Percentiles rank a stretch among this genome's conserved stretches.
Conservation (phyloP, 225 moss, liverwort and hornwort genomes). For the Polytrichum commune region DNA sequence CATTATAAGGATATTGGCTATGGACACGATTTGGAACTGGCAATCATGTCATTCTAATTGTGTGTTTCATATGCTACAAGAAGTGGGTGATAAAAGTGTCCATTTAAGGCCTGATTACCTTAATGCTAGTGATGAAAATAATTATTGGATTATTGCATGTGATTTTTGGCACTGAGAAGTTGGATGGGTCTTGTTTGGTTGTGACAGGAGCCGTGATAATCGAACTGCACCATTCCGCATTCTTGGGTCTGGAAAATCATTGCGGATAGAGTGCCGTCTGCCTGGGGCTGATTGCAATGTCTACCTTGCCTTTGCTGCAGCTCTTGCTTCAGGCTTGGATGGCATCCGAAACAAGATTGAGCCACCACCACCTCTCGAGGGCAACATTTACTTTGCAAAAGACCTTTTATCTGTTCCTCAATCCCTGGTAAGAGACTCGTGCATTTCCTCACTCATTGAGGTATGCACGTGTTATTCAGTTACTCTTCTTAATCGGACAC, state of each 20-base stretch:
- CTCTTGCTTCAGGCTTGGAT: conserved; percentile 90
- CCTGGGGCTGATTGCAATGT: conserved; percentile 98
- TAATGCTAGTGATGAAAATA: too few species aligned
- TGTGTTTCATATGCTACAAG: too few species aligned
- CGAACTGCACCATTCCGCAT: conserved; percentile 90
- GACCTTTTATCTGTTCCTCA: conserved; percentile 67
- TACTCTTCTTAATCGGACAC: too few species aligned
- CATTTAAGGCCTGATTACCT: too few species aligned
- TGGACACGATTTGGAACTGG: too few species aligned
- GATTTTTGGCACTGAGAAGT: neutral
- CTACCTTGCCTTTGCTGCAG: conserved; percentile 92
- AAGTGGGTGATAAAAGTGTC: too few species aligned
- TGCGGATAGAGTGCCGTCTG: conserved; percentile 90
- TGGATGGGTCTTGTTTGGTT: conserved; percentile 1
- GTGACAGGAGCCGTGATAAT: conserved; percentile 83
- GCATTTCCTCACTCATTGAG: too few species aligned
- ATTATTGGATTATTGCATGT: too few species aligned
- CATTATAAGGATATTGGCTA: too few species aligned
- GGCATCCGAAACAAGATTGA: conserved; percentile 87
- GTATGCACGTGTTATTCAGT: too few species aligned
- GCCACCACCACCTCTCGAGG: conserved; percentile 73
- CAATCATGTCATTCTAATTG: too few species aligned
- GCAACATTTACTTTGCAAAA: conserved; percentile 82
- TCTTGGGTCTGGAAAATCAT: conserved; percentile 81
- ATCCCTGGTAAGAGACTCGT: conserved; percentile 49